Evolutionary conservation across 495 filamentous ascomycete genomes (phyloP).

Genomic region (Trichoderma parareesei): DNA sequence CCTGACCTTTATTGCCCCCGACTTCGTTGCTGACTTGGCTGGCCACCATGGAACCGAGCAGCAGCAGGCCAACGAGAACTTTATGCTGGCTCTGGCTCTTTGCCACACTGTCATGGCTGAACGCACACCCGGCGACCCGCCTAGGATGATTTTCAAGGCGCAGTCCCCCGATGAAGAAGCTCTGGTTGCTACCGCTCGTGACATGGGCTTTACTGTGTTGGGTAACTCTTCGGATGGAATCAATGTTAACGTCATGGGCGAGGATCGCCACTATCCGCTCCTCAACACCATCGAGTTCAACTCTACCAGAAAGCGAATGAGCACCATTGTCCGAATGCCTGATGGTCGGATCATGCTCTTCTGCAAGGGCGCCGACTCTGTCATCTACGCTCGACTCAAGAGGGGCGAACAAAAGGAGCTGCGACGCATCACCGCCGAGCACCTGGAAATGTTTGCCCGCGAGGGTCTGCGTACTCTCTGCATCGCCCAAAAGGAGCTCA

Average conservation of each 20-base stretch:
- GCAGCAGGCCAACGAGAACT: constrained; percentile 66
- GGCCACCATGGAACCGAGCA: constrained; percentile 74
- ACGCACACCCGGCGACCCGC: constrained; percentile 75
- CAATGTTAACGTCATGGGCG: constrained; percentile 76
- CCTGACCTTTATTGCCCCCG: constrained; percentile 84
- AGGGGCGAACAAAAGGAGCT: constrained; percentile 81
- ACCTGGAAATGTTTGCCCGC: constrained; percentile 91
- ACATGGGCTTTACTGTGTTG: constrained; percentile 93
- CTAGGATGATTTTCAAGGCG: constrained; percentile 89
- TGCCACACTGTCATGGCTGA: constrained; percentile 97
- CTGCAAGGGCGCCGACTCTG: constrained; percentile 96
- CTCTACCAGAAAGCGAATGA: constrained; percentile 95
- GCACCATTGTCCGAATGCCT: constrained; percentile 93
- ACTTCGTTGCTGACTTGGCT: constrained; percentile 72
- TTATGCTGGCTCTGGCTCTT: constrained; percentile 91
- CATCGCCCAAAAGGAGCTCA: constrained; percentile 76
- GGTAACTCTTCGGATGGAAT: constrained; percentile 72
- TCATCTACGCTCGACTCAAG: constrained; percentile 90
- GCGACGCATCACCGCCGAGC: constrained; percentile 74
- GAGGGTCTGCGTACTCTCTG: constrained; percentile 95
- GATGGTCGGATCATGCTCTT: constrained; percentile 86
- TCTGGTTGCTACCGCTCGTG: constrained; percentile 85
- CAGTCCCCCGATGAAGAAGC: constrained; percentile 98
- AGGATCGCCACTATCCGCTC: constrained; percentile 75
- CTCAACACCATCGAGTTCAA: constrained; percentile 98